Evolutionary conservation across 306 rosid genomes (phyloP).

Genomic region (Aeschynomene evenia): DNA sequence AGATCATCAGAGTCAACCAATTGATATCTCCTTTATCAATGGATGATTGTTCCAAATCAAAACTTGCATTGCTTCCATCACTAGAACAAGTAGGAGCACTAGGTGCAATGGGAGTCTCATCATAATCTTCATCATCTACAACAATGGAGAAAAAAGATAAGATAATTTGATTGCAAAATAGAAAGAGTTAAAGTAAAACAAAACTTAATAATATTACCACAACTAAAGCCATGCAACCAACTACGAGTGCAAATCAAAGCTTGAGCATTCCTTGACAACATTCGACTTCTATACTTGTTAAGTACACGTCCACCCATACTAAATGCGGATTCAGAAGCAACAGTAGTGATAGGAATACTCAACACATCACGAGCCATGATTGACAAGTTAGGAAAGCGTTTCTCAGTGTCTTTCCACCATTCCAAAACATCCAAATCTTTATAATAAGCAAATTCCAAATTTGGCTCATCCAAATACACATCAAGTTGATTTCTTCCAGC

Average conservation of each 20-base stretch:
- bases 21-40: too few relatives aligned
- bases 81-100: too few relatives aligned
- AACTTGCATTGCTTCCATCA: too few relatives aligned
- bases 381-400: not conserved
- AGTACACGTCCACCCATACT: not conserved
- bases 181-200: too few relatives aligned
- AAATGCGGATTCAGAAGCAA: not conserved
- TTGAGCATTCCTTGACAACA: not conserved
- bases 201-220: too few relatives aligned
- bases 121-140: too few relatives aligned
- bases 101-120: too few relatives aligned
- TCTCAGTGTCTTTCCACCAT: not conserved
- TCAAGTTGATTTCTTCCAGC: not conserved
- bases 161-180: too few relatives aligned
- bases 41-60: too few relatives aligned
- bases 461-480: not conserved
- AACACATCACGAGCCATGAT: not conserved
- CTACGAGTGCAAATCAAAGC: not conserved
- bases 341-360: not conserved
- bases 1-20: too few relatives aligned
- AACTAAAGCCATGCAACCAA: not conserved
- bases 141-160: too few relatives aligned
- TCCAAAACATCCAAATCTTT: not conserved
- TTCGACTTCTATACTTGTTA: not conserved
- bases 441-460: not conserved